These are phyloP conservation scores for Drosera spatulata DNA, from an alignment of 179 eudicot species.

Conservation along the genomic window DNA sequence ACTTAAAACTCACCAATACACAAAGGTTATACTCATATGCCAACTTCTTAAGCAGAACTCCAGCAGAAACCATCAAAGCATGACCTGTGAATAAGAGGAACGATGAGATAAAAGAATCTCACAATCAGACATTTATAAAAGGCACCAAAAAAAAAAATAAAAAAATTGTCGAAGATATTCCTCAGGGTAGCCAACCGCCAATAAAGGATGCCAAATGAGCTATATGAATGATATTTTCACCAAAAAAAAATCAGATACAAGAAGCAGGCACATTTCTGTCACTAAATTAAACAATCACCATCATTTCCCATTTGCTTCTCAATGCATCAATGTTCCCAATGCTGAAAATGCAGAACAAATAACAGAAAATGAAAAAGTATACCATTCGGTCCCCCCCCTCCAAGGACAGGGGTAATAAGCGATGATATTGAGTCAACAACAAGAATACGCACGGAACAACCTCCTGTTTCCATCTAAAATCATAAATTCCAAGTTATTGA, in stretches of 20 bases:
- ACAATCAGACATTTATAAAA: no score
- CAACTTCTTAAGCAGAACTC: slow-evolving; percentile 64
- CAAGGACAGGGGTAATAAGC: slow-evolving; percentile 67
- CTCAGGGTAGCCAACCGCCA: no score
- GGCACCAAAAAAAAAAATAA: no score
- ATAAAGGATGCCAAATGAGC: no score
- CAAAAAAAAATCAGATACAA: no score
- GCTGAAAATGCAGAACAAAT: background rate
- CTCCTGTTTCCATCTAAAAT: slow-evolving; percentile 24
- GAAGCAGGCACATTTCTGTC: no score
- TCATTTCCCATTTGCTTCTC: background rate
- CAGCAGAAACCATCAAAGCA: slow-evolving; percentile 74
- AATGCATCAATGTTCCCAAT: background rate
- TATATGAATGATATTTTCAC: no score
- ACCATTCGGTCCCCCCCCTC: slow-evolving; percentile 75
- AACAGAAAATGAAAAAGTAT: slow-evolving; percentile 1
- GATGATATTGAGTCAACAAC: slow-evolving; percentile 82
- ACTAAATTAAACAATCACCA: no score
- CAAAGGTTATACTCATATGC: slow-evolving; percentile 59
- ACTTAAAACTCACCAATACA: slow-evolving; percentile 45
- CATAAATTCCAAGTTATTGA: slow-evolving; percentile 4
- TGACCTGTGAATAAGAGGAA: slow-evolving; percentile 41
- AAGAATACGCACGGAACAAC: slow-evolving; percentile 34
- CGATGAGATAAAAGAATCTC: background rate
- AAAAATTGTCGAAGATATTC: no score